Evolutionary conservation across 1,284 basidiomycete genomes (phyloP).

Genomic region (Puccinia triticina): DNA sequence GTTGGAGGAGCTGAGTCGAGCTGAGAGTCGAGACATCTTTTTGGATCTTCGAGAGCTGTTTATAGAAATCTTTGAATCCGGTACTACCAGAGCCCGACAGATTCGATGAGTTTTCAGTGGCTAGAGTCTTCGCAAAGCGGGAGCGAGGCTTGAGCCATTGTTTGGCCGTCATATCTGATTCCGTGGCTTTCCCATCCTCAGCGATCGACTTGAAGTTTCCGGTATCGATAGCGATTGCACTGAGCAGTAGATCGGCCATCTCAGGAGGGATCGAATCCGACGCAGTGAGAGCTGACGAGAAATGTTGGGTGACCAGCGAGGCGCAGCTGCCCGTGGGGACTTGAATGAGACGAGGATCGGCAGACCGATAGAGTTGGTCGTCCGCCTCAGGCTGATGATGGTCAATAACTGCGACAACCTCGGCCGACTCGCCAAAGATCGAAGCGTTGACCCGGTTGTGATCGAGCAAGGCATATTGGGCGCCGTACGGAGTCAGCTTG

Average conservation of each 20-base stretch:
- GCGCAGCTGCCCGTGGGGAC: slow-evolving; percentile 72
- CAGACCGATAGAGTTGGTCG: slow-evolving; percentile 65
- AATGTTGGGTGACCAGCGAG: slow-evolving; percentile 71
- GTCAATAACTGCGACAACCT: slow-evolving; percentile 81
- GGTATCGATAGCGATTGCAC: slow-evolving; percentile 81
- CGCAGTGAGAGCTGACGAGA: slow-evolving; percentile 61
- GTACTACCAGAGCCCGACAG: slow-evolving; percentile 54
- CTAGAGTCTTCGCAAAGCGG: slow-evolving; percentile 54
- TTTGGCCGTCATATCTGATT: slow-evolving; percentile 69
- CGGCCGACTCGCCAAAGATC: slow-evolving; percentile 63
- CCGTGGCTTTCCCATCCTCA: slow-evolving; percentile 71
- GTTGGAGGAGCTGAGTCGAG: slow-evolving; percentile 75
- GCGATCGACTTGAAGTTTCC: slow-evolving; percentile 68
- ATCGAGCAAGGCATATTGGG: slow-evolving; percentile 80
- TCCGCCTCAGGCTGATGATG: slow-evolving; percentile 82
- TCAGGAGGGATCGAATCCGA: slow-evolving; percentile 61
- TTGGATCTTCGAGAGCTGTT: slow-evolving; percentile 69
- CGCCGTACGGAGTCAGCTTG: slow-evolving; percentile 64
- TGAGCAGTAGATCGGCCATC: slow-evolving; percentile 76
- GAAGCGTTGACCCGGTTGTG: slow-evolving; percentile 74
- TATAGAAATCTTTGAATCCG: slow-evolving; percentile 61
- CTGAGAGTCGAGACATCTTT: slow-evolving; percentile 70
- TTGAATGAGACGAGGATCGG: slow-evolving; percentile 70
- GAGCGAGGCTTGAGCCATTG: slow-evolving; percentile 64
- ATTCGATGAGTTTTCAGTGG: neutral